Percentiles rank a stretch among this genome's conserved stretches.
These are phyloP conservation scores for Cladosporium austrohemisphaericum DNA, from an alignment of 2,329 filamentous ascomycete genomes.

Conservation along the genomic window DNA sequence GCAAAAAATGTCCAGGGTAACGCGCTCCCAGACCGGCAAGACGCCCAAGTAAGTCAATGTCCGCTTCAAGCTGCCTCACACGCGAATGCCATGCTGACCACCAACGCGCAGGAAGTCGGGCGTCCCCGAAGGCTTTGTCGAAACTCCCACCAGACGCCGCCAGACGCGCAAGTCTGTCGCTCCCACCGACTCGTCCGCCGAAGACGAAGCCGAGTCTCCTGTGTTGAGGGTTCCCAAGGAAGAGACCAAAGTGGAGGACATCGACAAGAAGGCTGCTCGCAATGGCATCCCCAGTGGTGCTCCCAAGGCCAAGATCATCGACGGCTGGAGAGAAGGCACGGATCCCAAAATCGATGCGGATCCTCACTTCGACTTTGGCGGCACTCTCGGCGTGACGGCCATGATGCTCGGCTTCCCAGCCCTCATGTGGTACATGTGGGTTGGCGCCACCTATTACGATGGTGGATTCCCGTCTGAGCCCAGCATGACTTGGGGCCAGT, in stretches of 20 bases:
- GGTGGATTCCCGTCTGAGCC: slow-evolving; percentile 66
- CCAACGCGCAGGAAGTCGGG: slow-evolving; percentile 35
- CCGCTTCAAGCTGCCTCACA: not conserved
- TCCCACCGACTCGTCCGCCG: slow-evolving; percentile 30
- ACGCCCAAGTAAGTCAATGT: slow-evolving; percentile 42
- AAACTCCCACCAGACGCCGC: slow-evolving; percentile 44
- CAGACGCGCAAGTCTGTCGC: slow-evolving; percentile 39
- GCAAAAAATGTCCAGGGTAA: slow-evolving; percentile 30
- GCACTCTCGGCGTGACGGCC: slow-evolving; percentile 68
- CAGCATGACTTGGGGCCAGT: slow-evolving; percentile 58
- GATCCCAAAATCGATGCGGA: slow-evolving; percentile 43
- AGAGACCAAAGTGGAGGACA: slow-evolving; percentile 16
- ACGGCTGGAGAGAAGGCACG: slow-evolving; percentile 34
- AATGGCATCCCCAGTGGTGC: slow-evolving; percentile 37
- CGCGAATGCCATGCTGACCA: slow-evolving; percentile 1
- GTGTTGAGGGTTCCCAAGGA: slow-evolving; percentile 12
- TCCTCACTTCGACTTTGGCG: slow-evolving; percentile 75
- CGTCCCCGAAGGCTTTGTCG: slow-evolving; percentile 45
- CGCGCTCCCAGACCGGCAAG: slow-evolving; percentile 47
- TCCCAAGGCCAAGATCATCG: slow-evolving; percentile 37
- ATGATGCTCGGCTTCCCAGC: slow-evolving; percentile 94
- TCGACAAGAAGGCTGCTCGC: slow-evolving; percentile 16
- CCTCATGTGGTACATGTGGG: slow-evolving; percentile 99
- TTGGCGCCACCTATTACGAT: slow-evolving; percentile 88
- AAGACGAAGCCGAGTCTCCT: slow-evolving; percentile 20